These are phyloP conservation scores for Pistacia atlantica DNA, from an alignment of 345 rosid species.

Conservation along the genomic window DNA sequence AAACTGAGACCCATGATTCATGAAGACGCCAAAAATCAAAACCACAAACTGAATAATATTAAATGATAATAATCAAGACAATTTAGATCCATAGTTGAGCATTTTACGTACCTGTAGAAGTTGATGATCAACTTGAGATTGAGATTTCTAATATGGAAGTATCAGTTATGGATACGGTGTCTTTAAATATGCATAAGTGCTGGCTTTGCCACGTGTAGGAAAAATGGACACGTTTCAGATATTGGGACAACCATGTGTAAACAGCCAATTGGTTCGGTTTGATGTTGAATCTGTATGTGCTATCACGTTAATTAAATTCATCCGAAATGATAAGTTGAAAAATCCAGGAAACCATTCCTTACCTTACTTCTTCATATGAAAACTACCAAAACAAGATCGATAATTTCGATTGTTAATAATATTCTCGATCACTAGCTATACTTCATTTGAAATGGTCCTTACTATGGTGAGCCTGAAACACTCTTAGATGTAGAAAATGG, in stretches of 20 bases:
- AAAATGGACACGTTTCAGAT: background rate
- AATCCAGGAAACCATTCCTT: too few species aligned
- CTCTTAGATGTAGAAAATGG: too few species aligned
- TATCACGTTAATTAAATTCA: too few species aligned
- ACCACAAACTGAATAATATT: background rate
- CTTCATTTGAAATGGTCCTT: too few species aligned
- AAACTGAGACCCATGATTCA: background rate
- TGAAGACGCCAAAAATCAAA: background rate
- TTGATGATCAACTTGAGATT: background rate
- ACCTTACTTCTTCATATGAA: too few species aligned
- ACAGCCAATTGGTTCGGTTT: background rate
- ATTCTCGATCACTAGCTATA: too few species aligned
- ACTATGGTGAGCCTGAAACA: too few species aligned
- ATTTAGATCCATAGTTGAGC: background rate
- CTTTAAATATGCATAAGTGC: background rate
- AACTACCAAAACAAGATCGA: too few species aligned
- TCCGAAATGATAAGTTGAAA: too few species aligned
- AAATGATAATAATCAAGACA: background rate
- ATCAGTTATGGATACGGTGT: background rate
- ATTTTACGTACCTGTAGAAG: slow-evolving; percentile 3
- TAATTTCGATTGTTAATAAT: too few species aligned
- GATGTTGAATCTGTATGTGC: background rate
- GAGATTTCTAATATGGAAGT: background rate
- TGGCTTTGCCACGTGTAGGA: slow-evolving; percentile 12
- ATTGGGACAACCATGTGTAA: background rate